phyloP scores from a whole-genome alignment of 2,329 filamentous ascomycete species.

The Aspergillus fumigatus region DNA sequence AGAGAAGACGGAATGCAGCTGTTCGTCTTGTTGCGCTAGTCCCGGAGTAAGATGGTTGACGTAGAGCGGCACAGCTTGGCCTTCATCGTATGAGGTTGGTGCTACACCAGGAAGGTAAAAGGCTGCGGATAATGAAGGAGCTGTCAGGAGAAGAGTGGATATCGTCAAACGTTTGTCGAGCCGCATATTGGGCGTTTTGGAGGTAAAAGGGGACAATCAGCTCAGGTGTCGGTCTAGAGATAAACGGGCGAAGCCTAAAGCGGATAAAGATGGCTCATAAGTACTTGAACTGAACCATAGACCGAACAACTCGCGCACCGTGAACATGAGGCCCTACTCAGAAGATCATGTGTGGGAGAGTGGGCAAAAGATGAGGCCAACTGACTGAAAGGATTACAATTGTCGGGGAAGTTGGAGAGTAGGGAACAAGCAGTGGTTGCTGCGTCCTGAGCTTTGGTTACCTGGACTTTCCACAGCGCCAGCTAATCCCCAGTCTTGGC shows the following conservation, averaged over 20 bases:
- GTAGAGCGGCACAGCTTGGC: conserved; percentile 76
- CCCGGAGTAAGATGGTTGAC: conserved; percentile 92
- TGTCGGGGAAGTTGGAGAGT: neutral
- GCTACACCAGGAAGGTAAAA: conserved; percentile 97
- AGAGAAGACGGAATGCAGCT: conserved; percentile 85
- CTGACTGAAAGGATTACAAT: neutral
- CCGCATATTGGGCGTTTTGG: conserved; percentile 31
- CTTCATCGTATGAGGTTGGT: conserved; percentile 81
- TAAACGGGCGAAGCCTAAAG: neutral
- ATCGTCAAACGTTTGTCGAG: conserved; percentile 29
- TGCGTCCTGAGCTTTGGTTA: neutral
- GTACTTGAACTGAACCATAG: conserved; percentile 5
- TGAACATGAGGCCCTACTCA: conserved; percentile 1
- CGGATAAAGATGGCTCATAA: neutral
- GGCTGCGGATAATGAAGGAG: conserved; percentile 49
- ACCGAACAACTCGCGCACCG: conserved; percentile 16
- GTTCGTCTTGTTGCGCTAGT: conserved; percentile 68
- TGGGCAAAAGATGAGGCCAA: neutral
- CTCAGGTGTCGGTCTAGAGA: conserved; percentile 8
- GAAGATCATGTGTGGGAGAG: conserved; percentile 7
- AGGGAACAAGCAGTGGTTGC: neutral
- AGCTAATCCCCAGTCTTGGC: conserved; percentile 10
- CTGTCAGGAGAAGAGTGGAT: conserved; percentile 26
- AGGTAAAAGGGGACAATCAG: conserved; percentile 11
- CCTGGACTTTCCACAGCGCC: conserved; percentile 4